These are phyloP conservation scores for Lunularia cruciata DNA, from an alignment of 225 moss, liverwort and hornwort genomes.

Conservation along the genomic window DNA sequence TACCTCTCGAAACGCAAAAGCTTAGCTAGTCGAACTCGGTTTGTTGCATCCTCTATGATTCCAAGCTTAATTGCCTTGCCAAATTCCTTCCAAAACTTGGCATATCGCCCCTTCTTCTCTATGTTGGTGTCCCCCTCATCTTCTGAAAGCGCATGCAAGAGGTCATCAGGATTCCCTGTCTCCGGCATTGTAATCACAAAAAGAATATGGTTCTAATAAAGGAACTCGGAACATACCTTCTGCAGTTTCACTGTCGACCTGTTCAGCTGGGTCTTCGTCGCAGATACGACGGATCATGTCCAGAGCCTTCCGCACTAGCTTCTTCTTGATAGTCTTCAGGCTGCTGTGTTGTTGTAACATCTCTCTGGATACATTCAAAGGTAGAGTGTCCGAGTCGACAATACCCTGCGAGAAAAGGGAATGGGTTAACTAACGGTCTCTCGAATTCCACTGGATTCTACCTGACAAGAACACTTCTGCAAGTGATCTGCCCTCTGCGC, in stretches of 20 bases:
- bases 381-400: conserved; percentile 77
- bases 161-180: neutral
- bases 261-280: conserved; percentile 74
- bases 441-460: too few relatives aligned
- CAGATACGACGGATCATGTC: conserved; percentile 77
- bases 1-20: conserved; percentile 93
- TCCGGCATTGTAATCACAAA: neutral
- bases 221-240: conserved; percentile 35
- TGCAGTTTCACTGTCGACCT: conserved; percentile 39
- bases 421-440: neutral
- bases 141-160: neutral
- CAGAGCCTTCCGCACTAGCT: conserved; percentile 74
- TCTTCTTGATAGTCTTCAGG: conserved; percentile 79
- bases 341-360: conserved; percentile 71
- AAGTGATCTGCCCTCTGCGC: too few relatives aligned
- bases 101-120: conserved; percentile 86
- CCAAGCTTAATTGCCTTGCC: conserved; percentile 97
- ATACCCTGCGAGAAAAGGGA: conserved; percentile 54
- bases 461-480: neutral
- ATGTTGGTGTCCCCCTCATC: conserved; percentile 36
- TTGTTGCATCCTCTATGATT: conserved; percentile 90
- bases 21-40: conserved; percentile 86
- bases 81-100: conserved; percentile 93
- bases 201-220: neutral
- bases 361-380: conserved; percentile 84